Evolutionary conservation across 768 basidiomycete genomes (phyloP).

Genomic region (Coprinopsis strossmayeri): DNA sequence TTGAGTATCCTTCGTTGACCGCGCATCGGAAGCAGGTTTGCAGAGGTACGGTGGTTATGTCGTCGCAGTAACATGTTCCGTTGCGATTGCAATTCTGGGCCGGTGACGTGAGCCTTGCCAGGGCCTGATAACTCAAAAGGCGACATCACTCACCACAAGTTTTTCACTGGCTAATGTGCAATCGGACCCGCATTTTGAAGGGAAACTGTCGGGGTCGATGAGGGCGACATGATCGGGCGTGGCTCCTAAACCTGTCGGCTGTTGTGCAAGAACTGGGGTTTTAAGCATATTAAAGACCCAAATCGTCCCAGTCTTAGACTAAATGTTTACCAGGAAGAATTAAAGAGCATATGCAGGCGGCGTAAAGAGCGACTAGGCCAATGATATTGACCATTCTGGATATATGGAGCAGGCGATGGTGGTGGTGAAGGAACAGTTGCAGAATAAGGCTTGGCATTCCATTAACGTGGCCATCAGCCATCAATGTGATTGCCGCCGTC

Average conservation of each 20-base stretch:
- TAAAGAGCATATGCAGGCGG: neutral
- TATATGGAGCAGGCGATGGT: neutral
- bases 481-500: no score
- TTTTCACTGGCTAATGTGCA: constrained; percentile 2
- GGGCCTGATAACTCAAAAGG: neutral
- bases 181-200: neutral
- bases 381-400: neutral
- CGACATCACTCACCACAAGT: neutral
- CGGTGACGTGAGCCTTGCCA: neutral
- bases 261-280: neutral
- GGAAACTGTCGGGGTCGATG: neutral
- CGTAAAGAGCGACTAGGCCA: neutral
- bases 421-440: neutral
- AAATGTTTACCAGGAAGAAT: neutral
- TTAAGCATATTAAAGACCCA: neutral
- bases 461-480: neutral
- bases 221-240: neutral
- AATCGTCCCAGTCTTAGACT: neutral
- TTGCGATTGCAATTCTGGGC: constrained; percentile 2
- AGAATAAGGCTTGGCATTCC: neutral
- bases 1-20: neutral
- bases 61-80: constrained; percentile 4
- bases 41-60: neutral
- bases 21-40: constrained; percentile 1
- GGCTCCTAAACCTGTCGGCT: neutral